These are phyloP conservation scores for Pterocarpus santalinus DNA, from an alignment of 306 rosid genomes.

Conservation along the genomic window DNA sequence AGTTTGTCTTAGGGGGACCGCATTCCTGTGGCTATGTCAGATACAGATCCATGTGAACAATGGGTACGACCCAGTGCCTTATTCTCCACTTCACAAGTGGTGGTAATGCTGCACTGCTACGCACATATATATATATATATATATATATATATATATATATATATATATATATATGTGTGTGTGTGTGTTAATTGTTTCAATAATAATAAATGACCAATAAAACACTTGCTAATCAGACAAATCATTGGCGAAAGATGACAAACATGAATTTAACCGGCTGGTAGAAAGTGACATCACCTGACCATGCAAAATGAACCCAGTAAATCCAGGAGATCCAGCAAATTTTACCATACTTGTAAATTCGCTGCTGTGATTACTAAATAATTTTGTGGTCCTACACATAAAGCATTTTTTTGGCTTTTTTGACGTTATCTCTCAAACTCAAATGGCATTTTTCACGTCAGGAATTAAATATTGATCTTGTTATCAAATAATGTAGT, in stretches of 20 bases:
- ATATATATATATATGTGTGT: conserved; percentile 9
- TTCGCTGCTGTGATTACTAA: not conserved
- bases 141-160: not conserved
- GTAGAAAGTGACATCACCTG: not conserved
- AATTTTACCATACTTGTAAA: not conserved
- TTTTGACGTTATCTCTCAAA: too few species aligned
- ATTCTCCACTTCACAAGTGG: conserved; percentile 41
- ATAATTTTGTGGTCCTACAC: not conserved
- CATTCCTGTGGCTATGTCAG: conserved; percentile 45
- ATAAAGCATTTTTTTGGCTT: too few species aligned
- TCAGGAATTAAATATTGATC: too few species aligned
- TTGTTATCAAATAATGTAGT: too few species aligned
- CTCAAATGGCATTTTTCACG: not conserved
- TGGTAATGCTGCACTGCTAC: conserved; percentile 13
- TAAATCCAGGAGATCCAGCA: not conserved
- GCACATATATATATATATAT: not conserved
- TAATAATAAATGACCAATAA: conserved; percentile 6
- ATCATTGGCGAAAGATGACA: conserved; percentile 9
- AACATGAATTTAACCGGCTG: not conserved
- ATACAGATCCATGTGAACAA: conserved; percentile 53
- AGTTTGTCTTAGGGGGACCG: conserved; percentile 64
- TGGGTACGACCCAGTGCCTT: conserved; percentile 44
- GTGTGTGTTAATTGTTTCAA: conserved; percentile 8
- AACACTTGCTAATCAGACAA: conserved; percentile 31
- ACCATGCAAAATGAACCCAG: not conserved